Evolutionary conservation across 176 grass and related monocot genomes (phyloP), one percentile per base, ranked within the genome.

Genomic region (Microstegium vimineum): DNA sequence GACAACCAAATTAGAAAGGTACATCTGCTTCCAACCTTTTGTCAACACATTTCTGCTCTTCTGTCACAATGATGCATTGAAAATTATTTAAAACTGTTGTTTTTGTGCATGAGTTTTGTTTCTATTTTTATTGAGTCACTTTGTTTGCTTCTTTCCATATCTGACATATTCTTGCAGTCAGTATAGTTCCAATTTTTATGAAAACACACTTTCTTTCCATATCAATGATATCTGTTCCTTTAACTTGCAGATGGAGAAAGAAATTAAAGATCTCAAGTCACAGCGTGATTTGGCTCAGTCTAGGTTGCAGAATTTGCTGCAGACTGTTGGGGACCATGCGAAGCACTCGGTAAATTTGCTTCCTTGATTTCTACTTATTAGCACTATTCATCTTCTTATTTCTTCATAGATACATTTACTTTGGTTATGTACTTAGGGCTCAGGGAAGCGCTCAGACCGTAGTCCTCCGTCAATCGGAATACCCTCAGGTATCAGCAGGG

Each of bases 191-290:
- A 12, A 8, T 60, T 51, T 30, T 40, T 33, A 41, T 20, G 22
- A 22, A 82, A 59, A 8, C 9, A 16, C 23, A 20, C 6, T 77
- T 87, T 83, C 22, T 23, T 79, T 64, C 30, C 4, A 41, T 80
- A 23, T 77, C 57, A 62, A 81, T 86, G 33, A 73, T 38, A 54
- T 62, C 18, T 64, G 41, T 83, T 34, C 74, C 54, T 81, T 45
- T 10, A 66, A 51, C 87, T 51, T 62, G 15, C 81, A 99, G 96
- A 93, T 99, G 93, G 93, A 93, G 69, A 99, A 88, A 76, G 87
- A 99, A 83, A 95, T 99, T 72, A 92, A 88, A 82, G 93, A 95
- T 69, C 80, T 99, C 71, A 95, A 94, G 69, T 84, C 87, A 73
- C 89, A 95, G 52, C 66, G 85, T 65, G 89, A 99, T 82, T 70